These are phyloP conservation scores for Melanopsichium pennsylvanicum DNA, from an alignment of 1,284 basidiomycete genomes.

Conservation along the genomic window DNA sequence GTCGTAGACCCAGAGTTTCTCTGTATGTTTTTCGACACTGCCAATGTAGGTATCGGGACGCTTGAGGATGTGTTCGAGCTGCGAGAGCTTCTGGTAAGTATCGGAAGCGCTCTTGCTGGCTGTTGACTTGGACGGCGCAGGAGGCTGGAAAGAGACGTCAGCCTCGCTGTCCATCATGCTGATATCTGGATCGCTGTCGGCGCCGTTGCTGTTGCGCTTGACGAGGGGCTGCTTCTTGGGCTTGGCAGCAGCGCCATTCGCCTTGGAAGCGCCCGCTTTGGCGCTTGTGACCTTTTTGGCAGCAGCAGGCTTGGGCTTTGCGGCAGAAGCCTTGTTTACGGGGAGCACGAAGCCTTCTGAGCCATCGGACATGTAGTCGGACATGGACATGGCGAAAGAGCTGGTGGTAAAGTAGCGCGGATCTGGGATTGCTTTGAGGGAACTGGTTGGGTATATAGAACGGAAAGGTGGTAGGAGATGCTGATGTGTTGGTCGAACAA, in stretches of 20 bases:
- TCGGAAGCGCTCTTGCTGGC: slow-evolving; percentile 82
- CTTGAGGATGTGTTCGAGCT: slow-evolving; percentile 94
- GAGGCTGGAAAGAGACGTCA: slow-evolving; percentile 39
- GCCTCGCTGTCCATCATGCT: slow-evolving; percentile 57
- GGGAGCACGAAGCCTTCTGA: slow-evolving; percentile 32
- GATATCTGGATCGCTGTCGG: slow-evolving; percentile 67
- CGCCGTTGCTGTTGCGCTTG: slow-evolving; percentile 71
- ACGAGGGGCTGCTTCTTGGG: slow-evolving; percentile 72
- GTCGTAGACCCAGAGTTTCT: slow-evolving; percentile 65
- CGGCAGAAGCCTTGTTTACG: slow-evolving; percentile 68
- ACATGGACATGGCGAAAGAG: slow-evolving; percentile 30
- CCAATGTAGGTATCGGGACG: slow-evolving; percentile 98
- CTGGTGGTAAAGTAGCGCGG: slow-evolving; percentile 7
- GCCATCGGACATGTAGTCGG: slow-evolving; percentile 33
- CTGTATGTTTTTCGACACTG: slow-evolving; percentile 63
- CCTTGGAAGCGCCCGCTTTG: slow-evolving; percentile 68
- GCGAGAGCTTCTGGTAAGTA: slow-evolving; percentile 92
- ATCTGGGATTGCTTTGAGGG: not conserved
- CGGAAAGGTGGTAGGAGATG: not conserved
- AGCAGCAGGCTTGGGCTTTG: slow-evolving; percentile 57
- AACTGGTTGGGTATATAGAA: slow-evolving; percentile 12
- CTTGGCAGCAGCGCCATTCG: slow-evolving; percentile 71
- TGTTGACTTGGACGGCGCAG: slow-evolving; percentile 15
- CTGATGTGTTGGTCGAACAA: not conserved
- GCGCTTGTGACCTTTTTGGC: slow-evolving; percentile 42